Conservation (phyloP, 2,329 filamentous ascomycete genomes). For the Chalara sp. region DNA sequence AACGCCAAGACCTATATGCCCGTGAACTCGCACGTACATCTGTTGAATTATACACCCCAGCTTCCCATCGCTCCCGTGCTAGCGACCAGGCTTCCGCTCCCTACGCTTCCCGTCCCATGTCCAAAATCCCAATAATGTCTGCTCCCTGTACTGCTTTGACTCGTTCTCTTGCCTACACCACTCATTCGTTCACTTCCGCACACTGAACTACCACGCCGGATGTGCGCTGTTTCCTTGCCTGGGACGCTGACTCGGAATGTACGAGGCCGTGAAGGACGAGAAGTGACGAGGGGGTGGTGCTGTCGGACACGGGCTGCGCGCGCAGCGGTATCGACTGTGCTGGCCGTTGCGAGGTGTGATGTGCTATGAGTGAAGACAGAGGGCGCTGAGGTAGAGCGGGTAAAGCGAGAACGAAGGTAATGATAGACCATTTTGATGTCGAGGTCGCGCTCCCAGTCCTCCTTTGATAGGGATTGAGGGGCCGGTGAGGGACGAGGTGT, state of each 20-base stretch:
- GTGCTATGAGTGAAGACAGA: slow-evolving; percentile 33
- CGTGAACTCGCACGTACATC: too few species aligned
- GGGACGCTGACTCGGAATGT: not conserved
- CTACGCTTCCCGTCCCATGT: not conserved
- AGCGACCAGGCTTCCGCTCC: not conserved
- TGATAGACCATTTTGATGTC: slow-evolving; percentile 89
- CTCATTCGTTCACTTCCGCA: not conserved
- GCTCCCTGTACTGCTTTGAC: not conserved
- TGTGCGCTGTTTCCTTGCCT: not conserved
- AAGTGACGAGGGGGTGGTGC: slow-evolving; percentile 75
- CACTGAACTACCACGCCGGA: not conserved
- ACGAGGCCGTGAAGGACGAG: not conserved
- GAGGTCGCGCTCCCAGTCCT: slow-evolving; percentile 82
- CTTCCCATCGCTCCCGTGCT: not conserved
- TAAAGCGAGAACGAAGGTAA: slow-evolving; percentile 73
- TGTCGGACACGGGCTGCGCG: slow-evolving; percentile 80
- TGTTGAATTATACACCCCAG: not conserved
- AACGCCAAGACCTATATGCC: too few species aligned
- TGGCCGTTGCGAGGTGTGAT: slow-evolving; percentile 41
- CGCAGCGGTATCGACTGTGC: slow-evolving; percentile 59
- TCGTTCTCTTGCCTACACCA: not conserved
- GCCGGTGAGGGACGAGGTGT: slow-evolving; percentile 14
- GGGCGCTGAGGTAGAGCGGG: slow-evolving; percentile 34
- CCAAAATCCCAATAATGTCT: not conserved
- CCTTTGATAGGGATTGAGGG: slow-evolving; percentile 14